These are phyloP conservation scores for Rhexocercosporidium sp. DNA, from an alignment of 2,329 filamentous ascomycete species.

Conservation along the genomic window DNA sequence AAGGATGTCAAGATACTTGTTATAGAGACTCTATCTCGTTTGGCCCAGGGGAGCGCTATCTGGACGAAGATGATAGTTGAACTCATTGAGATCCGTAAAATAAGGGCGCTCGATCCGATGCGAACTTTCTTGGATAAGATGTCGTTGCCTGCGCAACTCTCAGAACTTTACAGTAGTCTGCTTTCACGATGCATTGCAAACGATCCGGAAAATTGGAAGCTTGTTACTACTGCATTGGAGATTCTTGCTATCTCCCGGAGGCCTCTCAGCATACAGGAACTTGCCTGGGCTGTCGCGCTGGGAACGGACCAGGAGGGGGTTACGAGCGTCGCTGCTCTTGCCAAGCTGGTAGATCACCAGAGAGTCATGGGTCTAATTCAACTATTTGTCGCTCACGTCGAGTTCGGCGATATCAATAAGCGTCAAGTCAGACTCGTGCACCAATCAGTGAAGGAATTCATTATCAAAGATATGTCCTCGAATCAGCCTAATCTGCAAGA, in stretches of 20 bases:
- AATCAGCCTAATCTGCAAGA: neutral
- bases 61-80: conserved; percentile 9
- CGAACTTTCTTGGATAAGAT: neutral
- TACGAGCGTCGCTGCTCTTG: conserved; percentile 1
- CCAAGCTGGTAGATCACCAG: conserved; percentile 3
- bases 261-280: neutral
- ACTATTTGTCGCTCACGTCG: conserved; percentile 5
- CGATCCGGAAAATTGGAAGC: conserved; percentile 1
- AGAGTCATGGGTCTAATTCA: conserved; percentile 5
- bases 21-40: conserved; percentile 3
- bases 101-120: neutral
- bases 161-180: conserved; percentile 4
- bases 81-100: conserved; percentile 6
- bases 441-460: conserved; percentile 4
- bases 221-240: conserved; percentile 1
- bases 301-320: neutral
- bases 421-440: conserved; percentile 1
- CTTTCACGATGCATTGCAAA: conserved; percentile 3
- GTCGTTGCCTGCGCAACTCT: neutral
- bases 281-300: conserved; percentile 2
- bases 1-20: neutral
- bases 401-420: neutral
- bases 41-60: neutral
- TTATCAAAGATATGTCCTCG: neutral
- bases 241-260: conserved; percentile 3